phyloP scores from a whole-genome alignment of 108 stramenopile species.

The Cylindrotheca fusiformis region DNA sequence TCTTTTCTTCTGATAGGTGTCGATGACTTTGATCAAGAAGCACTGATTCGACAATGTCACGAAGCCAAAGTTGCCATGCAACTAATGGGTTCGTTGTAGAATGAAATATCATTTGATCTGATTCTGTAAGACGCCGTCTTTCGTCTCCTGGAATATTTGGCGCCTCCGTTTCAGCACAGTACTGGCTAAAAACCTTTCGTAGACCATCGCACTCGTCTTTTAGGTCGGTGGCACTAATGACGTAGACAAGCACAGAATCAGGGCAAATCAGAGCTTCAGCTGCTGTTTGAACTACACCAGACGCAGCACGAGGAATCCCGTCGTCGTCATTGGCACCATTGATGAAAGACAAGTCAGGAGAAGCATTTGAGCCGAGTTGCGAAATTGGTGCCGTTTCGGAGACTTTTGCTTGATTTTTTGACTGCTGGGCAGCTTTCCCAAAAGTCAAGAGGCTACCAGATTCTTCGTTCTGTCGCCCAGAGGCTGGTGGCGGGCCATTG shows the following conservation, averaged over 20 bases:
- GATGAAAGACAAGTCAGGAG: constrained; percentile 2
- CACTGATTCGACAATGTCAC: not conserved
- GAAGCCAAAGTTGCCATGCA: constrained; percentile 13
- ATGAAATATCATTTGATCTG: constrained; percentile 12
- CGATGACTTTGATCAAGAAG: not conserved
- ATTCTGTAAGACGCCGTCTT: constrained; percentile 24
- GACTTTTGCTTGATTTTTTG: too few relatives aligned
- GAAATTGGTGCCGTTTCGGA: too few relatives aligned
- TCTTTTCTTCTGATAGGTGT: not conserved
- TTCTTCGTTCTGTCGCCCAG: too few relatives aligned
- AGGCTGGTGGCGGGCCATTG: not conserved
- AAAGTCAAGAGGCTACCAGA: too few relatives aligned
- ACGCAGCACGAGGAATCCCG: constrained; percentile 16
- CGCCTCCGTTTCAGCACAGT: constrained; percentile 41
- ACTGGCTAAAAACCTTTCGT: constrained; percentile 77
- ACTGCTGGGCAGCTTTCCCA: too few relatives aligned
- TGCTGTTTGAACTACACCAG: constrained; percentile 27
- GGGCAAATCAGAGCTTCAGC: constrained; percentile 72
- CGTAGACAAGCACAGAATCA: constrained; percentile 68
- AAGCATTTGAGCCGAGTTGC: too few relatives aligned
- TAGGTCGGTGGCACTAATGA: constrained; percentile 84
- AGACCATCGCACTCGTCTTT: constrained; percentile 89
- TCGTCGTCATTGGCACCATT: constrained; percentile 17
- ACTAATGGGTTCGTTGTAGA: constrained; percentile 9
- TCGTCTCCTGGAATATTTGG: not conserved